Conservation (phyloP, 2,329 filamentous ascomycete genomes). For the Diplodia mutila region DNA sequence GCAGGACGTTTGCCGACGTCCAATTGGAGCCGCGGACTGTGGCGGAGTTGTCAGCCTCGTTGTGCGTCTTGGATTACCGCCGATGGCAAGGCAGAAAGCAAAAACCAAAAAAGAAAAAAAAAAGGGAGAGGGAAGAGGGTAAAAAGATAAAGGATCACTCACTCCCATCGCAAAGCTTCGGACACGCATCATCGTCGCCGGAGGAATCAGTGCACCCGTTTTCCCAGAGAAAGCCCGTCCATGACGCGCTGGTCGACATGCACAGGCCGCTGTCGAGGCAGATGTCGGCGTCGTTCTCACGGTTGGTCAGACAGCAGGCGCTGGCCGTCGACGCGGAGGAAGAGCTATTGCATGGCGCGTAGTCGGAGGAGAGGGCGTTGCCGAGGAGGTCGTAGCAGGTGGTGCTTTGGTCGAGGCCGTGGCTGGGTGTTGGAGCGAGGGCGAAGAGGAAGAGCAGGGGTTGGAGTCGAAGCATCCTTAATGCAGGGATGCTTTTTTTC, state of each 20-base stretch:
- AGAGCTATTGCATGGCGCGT: neutral
- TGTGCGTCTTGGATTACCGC: no score
- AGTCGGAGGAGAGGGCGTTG: neutral
- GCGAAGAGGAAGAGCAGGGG: no score
- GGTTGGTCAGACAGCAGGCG: neutral
- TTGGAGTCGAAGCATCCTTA: no score
- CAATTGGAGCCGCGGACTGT: neutral
- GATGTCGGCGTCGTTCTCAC: neutral
- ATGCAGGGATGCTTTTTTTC: no score
- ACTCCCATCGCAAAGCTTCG: neutral
- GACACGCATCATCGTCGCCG: neutral
- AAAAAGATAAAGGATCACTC: neutral
- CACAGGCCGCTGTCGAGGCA: neutral
- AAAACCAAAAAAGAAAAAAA: no score
- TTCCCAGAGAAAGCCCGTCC: neutral
- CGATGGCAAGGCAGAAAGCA: no score
- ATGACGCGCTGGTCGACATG: neutral
- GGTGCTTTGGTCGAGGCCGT: neutral
- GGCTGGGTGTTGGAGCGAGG: no score
- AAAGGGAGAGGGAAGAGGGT: neutral
- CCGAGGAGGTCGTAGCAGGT: neutral
- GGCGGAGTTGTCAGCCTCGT: neutral
- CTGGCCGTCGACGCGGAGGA: neutral
- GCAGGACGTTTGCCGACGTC: neutral
- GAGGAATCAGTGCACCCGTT: neutral